Evolutionary conservation across 352 stramenopile genomes (phyloP), one percentile per base, ranked within the genome.

Genomic region (Phytophthora pluvialis): DNA sequence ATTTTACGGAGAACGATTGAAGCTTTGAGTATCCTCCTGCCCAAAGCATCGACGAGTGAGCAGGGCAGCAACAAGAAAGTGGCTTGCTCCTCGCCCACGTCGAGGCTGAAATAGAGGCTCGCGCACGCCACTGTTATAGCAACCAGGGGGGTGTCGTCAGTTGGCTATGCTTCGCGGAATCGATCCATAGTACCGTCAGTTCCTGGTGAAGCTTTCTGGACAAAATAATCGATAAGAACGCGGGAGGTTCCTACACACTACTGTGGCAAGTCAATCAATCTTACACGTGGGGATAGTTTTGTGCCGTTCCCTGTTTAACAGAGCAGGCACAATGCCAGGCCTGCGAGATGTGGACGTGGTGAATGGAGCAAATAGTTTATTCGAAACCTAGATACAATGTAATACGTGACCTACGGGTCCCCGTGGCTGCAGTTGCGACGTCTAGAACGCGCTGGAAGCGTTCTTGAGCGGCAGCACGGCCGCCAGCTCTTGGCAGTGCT

Each of bases 401-500:
- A 42, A 21, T 21, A 21, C 21, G 21, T 21, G 21, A 2, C 21
- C 21, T 21, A 21, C 21, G 21, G 21, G 21, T 21, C 21, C 21
- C 21, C 21, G 21, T 28, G 12, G 32, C 5, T 35, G 16, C 52
- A 26, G 39, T 16, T 59, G 38, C 38, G 25, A 18, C 44, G 18
- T 18, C 35, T 63, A 55, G 16, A 11, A 66, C 11, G 58, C 5
- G 28, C 32, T 47, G 18, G 39, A 21, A 1, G 28, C 8, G 32
- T 35, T 67, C 42, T 81, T 79, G 43, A 62, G 59, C 7, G 66
- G 65, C 33, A 89, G 49, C 26, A 89, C 44, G 5, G 60, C 70
- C 13, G 67, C 72, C 8, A 91, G 63, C 55, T 89, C 82, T 43
- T 83, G 58, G 47, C 78, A 77, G 53, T 91, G 67, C 26, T 59